Conservation (phyloP, 805 yeast species). For the Saturnispora kantuleensis region DNA sequence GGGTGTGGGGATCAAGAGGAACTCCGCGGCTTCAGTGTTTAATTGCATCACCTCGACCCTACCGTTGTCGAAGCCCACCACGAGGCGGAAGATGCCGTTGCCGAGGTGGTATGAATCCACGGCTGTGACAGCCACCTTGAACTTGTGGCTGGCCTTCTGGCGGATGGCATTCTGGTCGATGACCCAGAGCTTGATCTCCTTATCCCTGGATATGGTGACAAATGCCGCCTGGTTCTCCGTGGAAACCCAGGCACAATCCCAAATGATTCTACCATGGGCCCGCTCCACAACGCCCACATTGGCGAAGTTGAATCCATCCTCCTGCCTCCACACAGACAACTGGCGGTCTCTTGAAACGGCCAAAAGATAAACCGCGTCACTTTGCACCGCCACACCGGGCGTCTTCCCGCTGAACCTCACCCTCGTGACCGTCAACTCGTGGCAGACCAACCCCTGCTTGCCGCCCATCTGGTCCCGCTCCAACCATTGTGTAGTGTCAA, state of each 20-base stretch:
- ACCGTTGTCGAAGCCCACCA: slow-evolving; percentile 70
- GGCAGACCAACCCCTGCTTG: slow-evolving; percentile 46
- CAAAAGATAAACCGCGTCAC: slow-evolving; percentile 42
- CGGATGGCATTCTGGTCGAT: slow-evolving; percentile 20
- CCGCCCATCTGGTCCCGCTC: slow-evolving; percentile 39
- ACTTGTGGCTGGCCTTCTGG: slow-evolving; percentile 33
- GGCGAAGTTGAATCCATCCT: slow-evolving; percentile 16
- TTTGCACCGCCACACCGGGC: slow-evolving; percentile 39
- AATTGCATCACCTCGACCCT: slow-evolving; percentile 37
- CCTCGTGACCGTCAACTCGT: slow-evolving; percentile 77
- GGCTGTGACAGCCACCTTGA: slow-evolving; percentile 56
- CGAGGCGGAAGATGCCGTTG: slow-evolving; percentile 31
- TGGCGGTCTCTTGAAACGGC: slow-evolving; percentile 76
- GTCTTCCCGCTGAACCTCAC: slow-evolving; percentile 43
- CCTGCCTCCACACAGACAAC: slow-evolving; percentile 61
- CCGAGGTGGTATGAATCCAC: slow-evolving; percentile 37
- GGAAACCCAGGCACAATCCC: slow-evolving; percentile 92
- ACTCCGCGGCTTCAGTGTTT: slow-evolving; percentile 10
- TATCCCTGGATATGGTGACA: slow-evolving; percentile 84
- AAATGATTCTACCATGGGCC: slow-evolving; percentile 85
- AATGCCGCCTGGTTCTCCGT: slow-evolving; percentile 36
- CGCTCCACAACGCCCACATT: slow-evolving; percentile 35
- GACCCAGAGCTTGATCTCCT: slow-evolving; percentile 61
- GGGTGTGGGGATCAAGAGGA: too few relatives aligned
- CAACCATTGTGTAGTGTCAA: slow-evolving; percentile 49